Evolutionary conservation across 352 stramenopile species (phyloP).

Genomic region (Pythium brassicae): DNA sequence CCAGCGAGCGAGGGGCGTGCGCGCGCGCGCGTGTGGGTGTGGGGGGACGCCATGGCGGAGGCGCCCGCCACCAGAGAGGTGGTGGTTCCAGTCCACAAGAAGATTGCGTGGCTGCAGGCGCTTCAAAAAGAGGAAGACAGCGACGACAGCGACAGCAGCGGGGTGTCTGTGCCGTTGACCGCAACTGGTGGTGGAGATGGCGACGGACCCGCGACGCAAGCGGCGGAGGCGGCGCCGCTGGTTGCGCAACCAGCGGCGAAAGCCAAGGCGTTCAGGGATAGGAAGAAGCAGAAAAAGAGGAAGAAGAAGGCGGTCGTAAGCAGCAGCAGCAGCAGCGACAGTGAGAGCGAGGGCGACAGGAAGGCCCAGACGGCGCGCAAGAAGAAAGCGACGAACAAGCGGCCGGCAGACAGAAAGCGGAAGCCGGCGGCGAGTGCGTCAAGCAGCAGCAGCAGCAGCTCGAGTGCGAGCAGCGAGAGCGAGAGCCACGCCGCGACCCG

Average conservation of each 20-base stretch:
- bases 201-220: background rate
- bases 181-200: background rate
- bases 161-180: background rate
- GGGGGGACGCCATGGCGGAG: background rate
- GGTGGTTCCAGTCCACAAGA: background rate
- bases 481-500: background rate
- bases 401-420: too few species aligned
- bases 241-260: background rate
- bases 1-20: background rate
- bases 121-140: slow-evolving; percentile 12
- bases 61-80: background rate
- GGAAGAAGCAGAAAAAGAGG: background rate
- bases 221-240: too few species aligned
- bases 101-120: slow-evolving; percentile 5
- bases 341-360: slow-evolving; percentile 1
- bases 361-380: background rate
- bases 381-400: background rate
- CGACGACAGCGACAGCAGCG: slow-evolving; percentile 17
- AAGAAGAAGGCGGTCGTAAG: slow-evolving; percentile 9
- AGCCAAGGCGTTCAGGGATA: background rate
- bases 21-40: too few species aligned
- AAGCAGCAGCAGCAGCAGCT: background rate
- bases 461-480: background rate
- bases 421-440: background rate
- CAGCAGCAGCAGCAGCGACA: slow-evolving; percentile 2